Evolutionary conservation across 805 yeast species (phyloP), one percentile per base, ranked within the genome.

Genomic region (Candida adriatica): DNA sequence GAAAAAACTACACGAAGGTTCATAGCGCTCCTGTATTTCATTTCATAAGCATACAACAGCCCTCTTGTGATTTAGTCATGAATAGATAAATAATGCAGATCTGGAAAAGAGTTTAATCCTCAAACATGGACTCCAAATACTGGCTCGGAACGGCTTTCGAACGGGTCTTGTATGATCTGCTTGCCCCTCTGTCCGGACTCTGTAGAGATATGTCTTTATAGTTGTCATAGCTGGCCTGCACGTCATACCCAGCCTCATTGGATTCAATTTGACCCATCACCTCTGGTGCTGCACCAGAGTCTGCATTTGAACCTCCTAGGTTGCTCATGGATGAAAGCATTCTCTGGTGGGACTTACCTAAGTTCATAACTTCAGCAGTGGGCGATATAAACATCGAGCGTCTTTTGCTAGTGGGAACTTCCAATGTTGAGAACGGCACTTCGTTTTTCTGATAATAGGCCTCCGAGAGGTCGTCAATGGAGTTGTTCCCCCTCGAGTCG

Each of bases 371-470:
- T 46, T 81, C 86, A 13, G 77, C 78, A 1, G 94, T 84, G 20
- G 94, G 94, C 3, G 92, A 82, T 32, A 82, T 72, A 55, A 79
- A 84, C 70, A 79, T 65, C 3, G 61, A 38, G 38, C 35, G 58
- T 34, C 50, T 53, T 39, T 60, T 58, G 27, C 48, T 48, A 15
- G 42, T 42, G n/a, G 34, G 34, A 10, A 46, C 34, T 9, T 45
- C 48, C 33, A 48, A 19, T 2, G 51, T 39, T 1, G 55, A 47
- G 30, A 22, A 50, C 3, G 43, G 21, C 4, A 34, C 36, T 9
- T 46, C 44, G 13, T 37, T 34, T 4, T 28, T 10, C 19, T 34
- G 31, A 17, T 16, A 13, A 13, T 24, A 28, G 5, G 32, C 28
- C 18, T 46, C 49, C 4, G 42, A 32, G 1, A 39, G 15, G 13